phyloP scores from a whole-genome alignment of 1,284 basidiomycete species.

The Hypsizygus ulmarius region DNA sequence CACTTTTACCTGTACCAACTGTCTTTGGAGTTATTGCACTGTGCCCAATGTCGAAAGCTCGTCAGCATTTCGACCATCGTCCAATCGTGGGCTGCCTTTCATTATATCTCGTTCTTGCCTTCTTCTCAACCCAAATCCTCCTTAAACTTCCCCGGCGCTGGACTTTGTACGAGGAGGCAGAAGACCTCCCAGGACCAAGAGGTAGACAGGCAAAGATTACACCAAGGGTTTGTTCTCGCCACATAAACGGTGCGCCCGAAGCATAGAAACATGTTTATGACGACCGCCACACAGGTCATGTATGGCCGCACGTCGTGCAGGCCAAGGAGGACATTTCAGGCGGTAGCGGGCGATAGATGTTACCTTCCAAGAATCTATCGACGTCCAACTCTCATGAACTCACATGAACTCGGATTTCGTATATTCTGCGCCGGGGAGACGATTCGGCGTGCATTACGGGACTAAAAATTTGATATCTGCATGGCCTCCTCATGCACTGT shows the following conservation, averaged over 20 bases:
- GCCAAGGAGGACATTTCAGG: constrained; percentile 24
- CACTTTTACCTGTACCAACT: constrained; percentile 49
- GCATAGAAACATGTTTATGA: neutral
- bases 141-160: constrained; percentile 40
- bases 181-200: constrained; percentile 6
- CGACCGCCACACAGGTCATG: constrained; percentile 32
- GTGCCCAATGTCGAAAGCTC: constrained; percentile 45
- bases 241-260: constrained; percentile 4
- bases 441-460: constrained; percentile 42
- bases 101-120: constrained; percentile 38
- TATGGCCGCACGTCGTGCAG: constrained; percentile 22
- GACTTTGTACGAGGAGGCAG: constrained; percentile 31
- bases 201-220: constrained; percentile 2
- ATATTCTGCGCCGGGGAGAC: constrained; percentile 38
- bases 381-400: constrained; percentile 26
- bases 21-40: constrained; percentile 37
- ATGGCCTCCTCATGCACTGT: constrained; percentile 28
- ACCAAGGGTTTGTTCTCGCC: constrained; percentile 3
- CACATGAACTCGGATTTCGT: constrained; percentile 48
- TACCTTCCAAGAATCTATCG: constrained; percentile 30
- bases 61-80: constrained; percentile 32
- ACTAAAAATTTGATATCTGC: constrained; percentile 47
- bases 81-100: constrained; percentile 41
- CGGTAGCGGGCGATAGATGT: constrained; percentile 45
- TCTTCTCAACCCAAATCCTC: constrained; percentile 40